Conservation (phyloP, 768 basidiomycete genomes). For the Lentinula raphanica region DNA sequence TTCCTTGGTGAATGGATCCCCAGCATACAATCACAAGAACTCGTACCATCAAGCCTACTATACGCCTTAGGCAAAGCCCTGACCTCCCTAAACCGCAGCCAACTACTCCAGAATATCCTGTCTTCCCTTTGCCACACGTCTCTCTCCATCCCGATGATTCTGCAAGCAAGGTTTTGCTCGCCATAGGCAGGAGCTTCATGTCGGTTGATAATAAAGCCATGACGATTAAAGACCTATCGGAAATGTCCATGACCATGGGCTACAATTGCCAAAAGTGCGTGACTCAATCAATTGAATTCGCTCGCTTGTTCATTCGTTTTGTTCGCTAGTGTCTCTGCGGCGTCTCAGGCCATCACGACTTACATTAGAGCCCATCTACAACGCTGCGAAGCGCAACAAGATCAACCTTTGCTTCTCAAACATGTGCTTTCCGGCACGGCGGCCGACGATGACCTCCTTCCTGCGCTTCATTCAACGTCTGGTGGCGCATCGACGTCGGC, state of each 20-base stretch:
- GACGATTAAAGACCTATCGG: slow-evolving; percentile 83
- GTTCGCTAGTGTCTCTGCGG: slow-evolving; percentile 74
- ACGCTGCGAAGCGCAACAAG: slow-evolving; percentile 66
- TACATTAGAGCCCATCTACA: slow-evolving; percentile 70
- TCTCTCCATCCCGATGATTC: slow-evolving; percentile 74
- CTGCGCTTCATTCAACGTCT: slow-evolving; percentile 62
- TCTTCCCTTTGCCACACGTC: slow-evolving; percentile 46
- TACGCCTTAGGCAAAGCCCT: slow-evolving; percentile 44
- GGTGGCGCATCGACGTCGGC: slow-evolving; percentile 46
- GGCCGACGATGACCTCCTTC: slow-evolving; percentile 68
- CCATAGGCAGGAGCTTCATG: slow-evolving; percentile 67
- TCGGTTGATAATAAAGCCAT: slow-evolving; percentile 78
- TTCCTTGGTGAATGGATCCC: slow-evolving; percentile 9
- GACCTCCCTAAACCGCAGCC: slow-evolving; percentile 31
- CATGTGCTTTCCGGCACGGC: slow-evolving; percentile 68
- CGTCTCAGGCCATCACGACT: slow-evolving; percentile 79
- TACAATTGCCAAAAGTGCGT: slow-evolving; percentile 73
- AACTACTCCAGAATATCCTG: slow-evolving; percentile 13
- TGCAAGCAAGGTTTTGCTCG: slow-evolving; percentile 64
- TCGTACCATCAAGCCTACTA: slow-evolving; percentile 39
- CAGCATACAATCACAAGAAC: background rate
- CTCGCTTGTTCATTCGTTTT: slow-evolving; percentile 5
- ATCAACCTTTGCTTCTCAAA: slow-evolving; percentile 68
- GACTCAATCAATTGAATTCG: slow-evolving; percentile 14
- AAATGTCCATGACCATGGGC: slow-evolving; percentile 59